A percentile compares a stretch with the other conserved stretches of the same genome.
phyloP scores from a whole-genome alignment of 2,329 filamentous ascomycete species.

The Zasmidium citrigriseum region DNA sequence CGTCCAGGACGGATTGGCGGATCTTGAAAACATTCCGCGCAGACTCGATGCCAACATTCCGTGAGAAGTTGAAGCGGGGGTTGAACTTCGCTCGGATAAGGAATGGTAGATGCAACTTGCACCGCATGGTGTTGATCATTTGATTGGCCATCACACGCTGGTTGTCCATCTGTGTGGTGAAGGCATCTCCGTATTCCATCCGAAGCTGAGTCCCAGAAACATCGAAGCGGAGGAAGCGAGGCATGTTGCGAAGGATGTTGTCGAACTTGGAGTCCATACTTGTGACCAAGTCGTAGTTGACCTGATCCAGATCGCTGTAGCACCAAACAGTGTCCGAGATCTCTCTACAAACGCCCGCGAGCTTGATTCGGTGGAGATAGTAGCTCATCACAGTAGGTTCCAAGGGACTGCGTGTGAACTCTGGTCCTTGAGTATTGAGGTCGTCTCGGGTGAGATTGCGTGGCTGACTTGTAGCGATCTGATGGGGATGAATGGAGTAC shows the following conservation, averaged over 20 bases:
- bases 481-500: conserved; percentile 44
- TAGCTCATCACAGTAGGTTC: conserved; percentile 50
- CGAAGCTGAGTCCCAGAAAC: conserved; percentile 11
- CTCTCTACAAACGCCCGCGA: conserved; percentile 43
- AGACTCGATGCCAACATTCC: conserved; percentile 23
- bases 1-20: conserved; percentile 8
- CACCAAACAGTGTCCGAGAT: conserved; percentile 39
- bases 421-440: conserved; percentile 27
- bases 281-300: conserved; percentile 20
- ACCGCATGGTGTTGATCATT: conserved; percentile 25
- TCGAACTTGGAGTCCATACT: conserved; percentile 25
- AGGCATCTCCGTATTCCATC: conserved; percentile 11
- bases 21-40: conserved; percentile 22
- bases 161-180: conserved; percentile 5
- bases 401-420: conserved; percentile 31
- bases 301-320: conserved; percentile 19
- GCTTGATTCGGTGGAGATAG: conserved; percentile 43
- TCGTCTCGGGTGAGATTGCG: conserved; percentile 46
- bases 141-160: conserved; percentile 23
- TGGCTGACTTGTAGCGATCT: conserved; percentile 44
- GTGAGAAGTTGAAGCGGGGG: conserved; percentile 21
- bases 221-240: conserved; percentile 17
- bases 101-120: conserved; percentile 32
- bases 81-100: conserved; percentile 25
- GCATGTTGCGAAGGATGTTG: conserved; percentile 19